Conservation (phyloP, 1,284 basidiomycete species). For the Ustilago esculenta region DNA sequence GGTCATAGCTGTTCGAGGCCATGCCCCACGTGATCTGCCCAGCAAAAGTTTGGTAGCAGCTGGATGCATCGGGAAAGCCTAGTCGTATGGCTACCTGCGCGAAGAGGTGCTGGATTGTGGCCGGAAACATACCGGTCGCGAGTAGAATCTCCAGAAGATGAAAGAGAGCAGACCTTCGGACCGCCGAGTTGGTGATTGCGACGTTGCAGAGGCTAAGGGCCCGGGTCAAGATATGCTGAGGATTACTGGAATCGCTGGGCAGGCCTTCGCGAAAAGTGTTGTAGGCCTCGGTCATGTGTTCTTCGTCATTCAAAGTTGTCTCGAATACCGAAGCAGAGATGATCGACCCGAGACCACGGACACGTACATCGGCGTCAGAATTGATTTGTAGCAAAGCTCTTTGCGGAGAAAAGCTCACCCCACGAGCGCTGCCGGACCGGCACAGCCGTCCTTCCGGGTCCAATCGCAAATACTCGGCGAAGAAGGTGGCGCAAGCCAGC, state of each 20-base stretch:
- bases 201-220: constrained; percentile 83
- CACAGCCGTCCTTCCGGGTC: constrained; percentile 16
- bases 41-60: constrained; percentile 81
- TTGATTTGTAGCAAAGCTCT: constrained; percentile 24
- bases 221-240: constrained; percentile 81
- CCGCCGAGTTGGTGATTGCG: constrained; percentile 80
- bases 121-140: constrained; percentile 69
- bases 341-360: constrained; percentile 80
- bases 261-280: constrained; percentile 27
- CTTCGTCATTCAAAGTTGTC: constrained; percentile 12
- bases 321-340: constrained; percentile 73
- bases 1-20: constrained; percentile 69
- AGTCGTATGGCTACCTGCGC: constrained; percentile 75
- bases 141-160: constrained; percentile 78
- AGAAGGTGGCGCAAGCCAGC: constrained; percentile 72
- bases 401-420: constrained; percentile 2
- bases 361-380: constrained; percentile 81
- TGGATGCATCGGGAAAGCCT: constrained; percentile 75
- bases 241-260: constrained; percentile 69
- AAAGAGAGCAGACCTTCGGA: constrained; percentile 87
- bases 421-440: constrained; percentile 11
- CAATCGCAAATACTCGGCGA: constrained; percentile 70
- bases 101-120: constrained; percentile 77
- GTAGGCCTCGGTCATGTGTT: constrained; percentile 35
- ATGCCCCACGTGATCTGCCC: constrained; percentile 73